Evolutionary conservation across 768 basidiomycete species (phyloP).

Genomic region (Kwoniella botswanensis): DNA sequence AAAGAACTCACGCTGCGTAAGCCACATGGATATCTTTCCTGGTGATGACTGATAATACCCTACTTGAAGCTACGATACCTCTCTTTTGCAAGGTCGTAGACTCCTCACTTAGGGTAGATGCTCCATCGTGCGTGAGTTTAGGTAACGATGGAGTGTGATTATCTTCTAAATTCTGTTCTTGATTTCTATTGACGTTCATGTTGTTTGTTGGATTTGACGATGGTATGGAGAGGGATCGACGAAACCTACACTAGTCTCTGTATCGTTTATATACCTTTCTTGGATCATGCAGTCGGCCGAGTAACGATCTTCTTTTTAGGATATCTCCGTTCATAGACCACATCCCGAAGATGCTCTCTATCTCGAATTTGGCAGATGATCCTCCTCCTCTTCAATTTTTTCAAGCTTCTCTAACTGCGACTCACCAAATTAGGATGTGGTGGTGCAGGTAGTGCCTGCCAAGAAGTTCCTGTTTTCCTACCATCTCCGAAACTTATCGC

Average conservation of each 20-base stretch:
- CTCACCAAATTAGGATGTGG: too few relatives aligned
- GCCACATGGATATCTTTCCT: slow-evolving; percentile 17
- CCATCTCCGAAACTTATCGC: not conserved
- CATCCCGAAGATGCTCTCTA: not conserved
- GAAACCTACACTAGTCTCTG: not conserved
- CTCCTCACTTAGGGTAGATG: slow-evolving; percentile 2
- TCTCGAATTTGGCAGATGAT: too few relatives aligned
- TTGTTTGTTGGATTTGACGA: not conserved
- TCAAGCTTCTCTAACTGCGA: too few relatives aligned
- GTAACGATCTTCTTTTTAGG: not conserved
- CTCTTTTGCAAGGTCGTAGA: slow-evolving; percentile 12
- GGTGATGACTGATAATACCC: slow-evolving; percentile 11
- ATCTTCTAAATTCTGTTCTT: not conserved
- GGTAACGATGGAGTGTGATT: not conserved
- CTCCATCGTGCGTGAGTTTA: not conserved
- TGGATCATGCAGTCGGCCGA: not conserved
- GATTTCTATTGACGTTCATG: not conserved
- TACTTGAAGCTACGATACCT: slow-evolving; percentile 14
- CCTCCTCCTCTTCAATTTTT: too few relatives aligned
- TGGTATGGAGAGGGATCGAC: not conserved
- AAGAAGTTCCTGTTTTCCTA: not conserved
- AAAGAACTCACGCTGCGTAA: slow-evolving; percentile 10
- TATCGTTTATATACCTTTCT: not conserved
- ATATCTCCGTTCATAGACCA: not conserved
- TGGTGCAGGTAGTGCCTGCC: not conserved